phyloP scores from a whole-genome alignment of 768 basidiomycete species.

The Obba rivulosa region DNA sequence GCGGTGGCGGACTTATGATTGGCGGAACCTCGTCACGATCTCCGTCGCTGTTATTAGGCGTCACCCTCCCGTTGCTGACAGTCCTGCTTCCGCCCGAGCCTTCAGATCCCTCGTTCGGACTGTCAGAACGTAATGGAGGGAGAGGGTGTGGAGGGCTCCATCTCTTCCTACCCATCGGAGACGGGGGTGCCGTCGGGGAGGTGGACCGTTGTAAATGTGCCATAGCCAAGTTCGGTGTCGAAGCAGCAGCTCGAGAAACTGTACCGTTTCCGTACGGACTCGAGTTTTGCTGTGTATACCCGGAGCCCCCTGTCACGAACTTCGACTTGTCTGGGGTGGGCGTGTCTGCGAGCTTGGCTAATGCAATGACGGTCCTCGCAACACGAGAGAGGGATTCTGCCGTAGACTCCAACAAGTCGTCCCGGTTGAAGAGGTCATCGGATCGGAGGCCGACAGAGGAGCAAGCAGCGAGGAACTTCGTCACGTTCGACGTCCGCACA shows the following conservation, averaged over 20 bases:
- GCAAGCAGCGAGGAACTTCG: slow-evolving; percentile 74
- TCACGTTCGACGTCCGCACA: slow-evolving; percentile 62
- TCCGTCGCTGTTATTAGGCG: slow-evolving; percentile 16
- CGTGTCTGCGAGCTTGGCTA: slow-evolving; percentile 58
- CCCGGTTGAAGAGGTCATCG: slow-evolving; percentile 61
- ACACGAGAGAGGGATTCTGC: slow-evolving; percentile 65
- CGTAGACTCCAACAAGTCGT: slow-evolving; percentile 60
- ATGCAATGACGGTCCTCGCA: slow-evolving; percentile 64
- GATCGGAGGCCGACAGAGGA: slow-evolving; percentile 57
- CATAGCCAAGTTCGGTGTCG: slow-evolving; percentile 53
- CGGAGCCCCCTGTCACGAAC: slow-evolving; percentile 33
- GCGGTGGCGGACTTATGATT: slow-evolving; percentile 37
- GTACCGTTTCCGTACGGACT: slow-evolving; percentile 24
- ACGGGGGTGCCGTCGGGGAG: slow-evolving; percentile 27
- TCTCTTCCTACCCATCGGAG: slow-evolving; percentile 37
- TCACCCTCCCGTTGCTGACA: slow-evolving; percentile 18
- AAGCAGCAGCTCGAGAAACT: slow-evolving; percentile 46
- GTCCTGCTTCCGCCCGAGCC: slow-evolving; percentile 26
- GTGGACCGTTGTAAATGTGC: slow-evolving; percentile 29
- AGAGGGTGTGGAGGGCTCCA: slow-evolving; percentile 48
- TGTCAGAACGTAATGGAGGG: slow-evolving; percentile 50
- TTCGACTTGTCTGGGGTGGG: slow-evolving; percentile 43
- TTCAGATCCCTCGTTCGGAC: slow-evolving; percentile 38
- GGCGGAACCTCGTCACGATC: slow-evolving; percentile 36
- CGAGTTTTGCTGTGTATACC: background rate